Evolutionary conservation across 345 rosid species (phyloP).

Genomic region (Excoecaria cochinchinensis): DNA sequence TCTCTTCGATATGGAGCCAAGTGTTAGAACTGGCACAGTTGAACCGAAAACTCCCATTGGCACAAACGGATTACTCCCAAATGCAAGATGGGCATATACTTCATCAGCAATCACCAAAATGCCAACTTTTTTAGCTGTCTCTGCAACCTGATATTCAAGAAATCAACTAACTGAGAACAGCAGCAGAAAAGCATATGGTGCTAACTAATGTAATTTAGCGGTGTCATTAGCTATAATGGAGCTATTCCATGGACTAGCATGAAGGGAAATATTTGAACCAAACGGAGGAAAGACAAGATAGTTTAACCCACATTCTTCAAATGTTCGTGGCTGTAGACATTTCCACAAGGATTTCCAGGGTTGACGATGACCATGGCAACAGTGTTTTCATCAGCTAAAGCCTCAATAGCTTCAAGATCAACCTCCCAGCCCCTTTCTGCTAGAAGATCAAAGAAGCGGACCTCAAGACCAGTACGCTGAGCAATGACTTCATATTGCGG

Average conservation of each 20-base stretch:
- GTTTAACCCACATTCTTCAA: constrained; percentile 34
- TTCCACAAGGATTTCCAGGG: constrained; percentile 52
- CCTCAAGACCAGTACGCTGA: constrained; percentile 30
- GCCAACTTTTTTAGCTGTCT: constrained; percentile 27
- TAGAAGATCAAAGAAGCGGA: constrained; percentile 57
- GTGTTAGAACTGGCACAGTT: constrained; percentile 21
- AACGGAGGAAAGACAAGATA: background rate
- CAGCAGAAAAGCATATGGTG: background rate
- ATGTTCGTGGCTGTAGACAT: constrained; percentile 45
- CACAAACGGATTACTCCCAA: constrained; percentile 23
- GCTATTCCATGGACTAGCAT: background rate
- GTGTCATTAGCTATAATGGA: too few relatives aligned
- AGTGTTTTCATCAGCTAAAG: constrained; percentile 59
- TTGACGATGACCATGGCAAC: constrained; percentile 55
- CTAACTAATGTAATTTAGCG: background rate
- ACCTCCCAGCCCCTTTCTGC: constrained; percentile 63
- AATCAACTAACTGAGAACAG: background rate
- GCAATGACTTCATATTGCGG: constrained; percentile 48
- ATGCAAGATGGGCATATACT: constrained; percentile 22
- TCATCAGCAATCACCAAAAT: constrained; percentile 32
- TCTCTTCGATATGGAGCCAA: constrained; percentile 31
- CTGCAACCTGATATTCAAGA: constrained; percentile 8
- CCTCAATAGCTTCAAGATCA: constrained; percentile 50
- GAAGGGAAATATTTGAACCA: too few relatives aligned
- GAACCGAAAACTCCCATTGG: constrained; percentile 30